A percentile compares a stretch with the other conserved stretches of the same genome.
Evolutionary conservation across 441 rosid species (phyloP).

Genomic region (Populus hybrid): DNA sequence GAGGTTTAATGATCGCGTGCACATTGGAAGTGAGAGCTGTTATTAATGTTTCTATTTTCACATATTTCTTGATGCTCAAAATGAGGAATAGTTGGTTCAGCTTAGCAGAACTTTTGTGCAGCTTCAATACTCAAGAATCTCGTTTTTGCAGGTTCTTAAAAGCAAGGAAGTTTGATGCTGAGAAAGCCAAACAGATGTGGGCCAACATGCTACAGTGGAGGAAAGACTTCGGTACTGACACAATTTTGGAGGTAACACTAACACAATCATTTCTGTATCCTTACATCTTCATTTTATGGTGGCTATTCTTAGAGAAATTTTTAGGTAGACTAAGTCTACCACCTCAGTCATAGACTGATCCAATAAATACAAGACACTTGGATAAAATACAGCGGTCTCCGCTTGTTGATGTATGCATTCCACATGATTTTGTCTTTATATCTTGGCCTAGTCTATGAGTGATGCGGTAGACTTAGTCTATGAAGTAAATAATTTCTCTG

Average conservation of each 20-base stretch:
- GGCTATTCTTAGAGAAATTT: background rate
- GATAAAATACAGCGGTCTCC: background rate
- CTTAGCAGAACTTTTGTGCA: background rate
- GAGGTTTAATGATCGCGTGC: background rate
- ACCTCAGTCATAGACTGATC: background rate
- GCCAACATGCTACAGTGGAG: slow-evolving; percentile 94
- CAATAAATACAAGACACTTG: background rate
- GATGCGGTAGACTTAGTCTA: background rate
- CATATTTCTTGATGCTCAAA: background rate
- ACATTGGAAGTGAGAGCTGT: background rate
- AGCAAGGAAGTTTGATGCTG: slow-evolving; percentile 94
- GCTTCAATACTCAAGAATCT: background rate
- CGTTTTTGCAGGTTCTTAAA: slow-evolving; percentile 65
- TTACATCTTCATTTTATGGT: slow-evolving; percentile 6
- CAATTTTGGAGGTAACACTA: slow-evolving; percentile 67
- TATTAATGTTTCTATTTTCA: background rate
- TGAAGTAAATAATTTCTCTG: background rate
- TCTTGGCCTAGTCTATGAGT: background rate
- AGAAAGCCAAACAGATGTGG: slow-evolving; percentile 98
- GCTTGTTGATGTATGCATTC: background rate
- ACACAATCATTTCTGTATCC: background rate
- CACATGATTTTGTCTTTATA: background rate
- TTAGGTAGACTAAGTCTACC: background rate
- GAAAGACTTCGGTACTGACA: slow-evolving; percentile 86
- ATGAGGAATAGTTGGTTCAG: background rate